These are phyloP conservation scores for Polyplosphaeria fusca DNA, from an alignment of 495 filamentous ascomycete genomes.

Conservation along the genomic window DNA sequence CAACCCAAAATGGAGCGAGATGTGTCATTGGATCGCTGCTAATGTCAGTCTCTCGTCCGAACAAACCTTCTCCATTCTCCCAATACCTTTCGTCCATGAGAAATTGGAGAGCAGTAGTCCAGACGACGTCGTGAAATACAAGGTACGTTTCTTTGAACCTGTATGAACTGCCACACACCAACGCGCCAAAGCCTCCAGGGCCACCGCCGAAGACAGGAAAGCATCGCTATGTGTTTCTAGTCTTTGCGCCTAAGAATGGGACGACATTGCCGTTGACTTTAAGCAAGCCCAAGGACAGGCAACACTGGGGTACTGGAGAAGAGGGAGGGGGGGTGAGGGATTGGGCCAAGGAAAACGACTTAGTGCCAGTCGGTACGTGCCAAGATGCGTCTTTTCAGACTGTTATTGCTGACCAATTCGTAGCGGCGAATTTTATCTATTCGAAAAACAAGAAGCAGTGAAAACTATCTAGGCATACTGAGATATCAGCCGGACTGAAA, in stretches of 20 bases:
- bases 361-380: conserved; percentile 56
- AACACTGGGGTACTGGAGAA: conserved; percentile 61
- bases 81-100: conserved; percentile 12
- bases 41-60: conserved; percentile 34
- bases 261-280: conserved; percentile 43
- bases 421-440: conserved; percentile 62
- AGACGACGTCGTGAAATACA: conserved; percentile 54
- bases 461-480: no score
- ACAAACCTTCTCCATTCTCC: conserved; percentile 15
- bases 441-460: conserved; percentile 59
- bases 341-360: conserved; percentile 61
- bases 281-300: conserved; percentile 54
- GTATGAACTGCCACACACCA: no score
- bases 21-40: conserved; percentile 68
- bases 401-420: conserved; percentile 27
- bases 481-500: no score
- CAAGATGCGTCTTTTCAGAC: background rate
- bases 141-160: no score
- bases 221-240: conserved; percentile 66
- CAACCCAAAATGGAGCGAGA: conserved; percentile 64
- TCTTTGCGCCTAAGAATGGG: conserved; percentile 47
- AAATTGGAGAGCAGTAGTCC: conserved; percentile 17
- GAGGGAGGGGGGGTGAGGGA: conserved; percentile 55
- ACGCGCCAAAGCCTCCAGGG: conserved; percentile 56
- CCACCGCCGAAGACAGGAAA: conserved; percentile 64